These are phyloP conservation scores for Globisporangium canariense DNA, from an alignment of 352 stramenopile genomes.

Conservation along the genomic window DNA sequence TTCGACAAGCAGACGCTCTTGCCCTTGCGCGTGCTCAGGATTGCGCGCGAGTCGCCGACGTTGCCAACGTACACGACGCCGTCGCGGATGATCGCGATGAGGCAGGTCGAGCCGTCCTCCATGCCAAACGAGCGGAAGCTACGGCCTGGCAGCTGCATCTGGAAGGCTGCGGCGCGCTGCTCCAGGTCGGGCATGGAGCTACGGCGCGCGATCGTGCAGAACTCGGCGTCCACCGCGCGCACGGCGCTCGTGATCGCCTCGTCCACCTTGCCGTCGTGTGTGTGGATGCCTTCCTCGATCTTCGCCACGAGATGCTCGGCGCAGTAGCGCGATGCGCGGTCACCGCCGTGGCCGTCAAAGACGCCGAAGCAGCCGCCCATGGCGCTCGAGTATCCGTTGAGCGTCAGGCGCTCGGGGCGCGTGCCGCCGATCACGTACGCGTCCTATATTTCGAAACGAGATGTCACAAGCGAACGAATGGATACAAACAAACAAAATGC, in stretches of 20 bases:
- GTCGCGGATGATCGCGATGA: slow-evolving; percentile 74
- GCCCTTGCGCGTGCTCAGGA: slow-evolving; percentile 58
- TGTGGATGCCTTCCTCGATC: slow-evolving; percentile 50
- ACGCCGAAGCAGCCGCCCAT: slow-evolving; percentile 75
- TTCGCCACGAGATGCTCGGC: slow-evolving; percentile 69
- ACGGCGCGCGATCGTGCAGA: slow-evolving; percentile 52
- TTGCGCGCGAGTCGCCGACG: slow-evolving; percentile 77
- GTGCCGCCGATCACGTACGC: slow-evolving; percentile 80
- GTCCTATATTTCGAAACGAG: slow-evolving; percentile 36
- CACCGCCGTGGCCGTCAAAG: slow-evolving; percentile 80
- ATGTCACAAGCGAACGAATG: background rate
- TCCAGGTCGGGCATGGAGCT: slow-evolving; percentile 32
- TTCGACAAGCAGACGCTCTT: slow-evolving; percentile 55
- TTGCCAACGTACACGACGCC: slow-evolving; percentile 73
- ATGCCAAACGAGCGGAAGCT: slow-evolving; percentile 45
- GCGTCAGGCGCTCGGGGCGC: slow-evolving; percentile 49
- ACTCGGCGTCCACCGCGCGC: slow-evolving; percentile 63
- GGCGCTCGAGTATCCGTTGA: slow-evolving; percentile 70
- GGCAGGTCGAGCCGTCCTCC: slow-evolving; percentile 76
- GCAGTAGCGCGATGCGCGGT: slow-evolving; percentile 75
- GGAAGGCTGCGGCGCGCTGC: slow-evolving; percentile 21
- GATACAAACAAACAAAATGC: background rate
- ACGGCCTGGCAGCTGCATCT: slow-evolving; percentile 16
- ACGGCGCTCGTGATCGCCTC: slow-evolving; percentile 60
- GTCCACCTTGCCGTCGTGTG: slow-evolving; percentile 32